phyloP scores from a whole-genome alignment of 805 yeast genomes.

The Ogataea methanolica region DNA sequence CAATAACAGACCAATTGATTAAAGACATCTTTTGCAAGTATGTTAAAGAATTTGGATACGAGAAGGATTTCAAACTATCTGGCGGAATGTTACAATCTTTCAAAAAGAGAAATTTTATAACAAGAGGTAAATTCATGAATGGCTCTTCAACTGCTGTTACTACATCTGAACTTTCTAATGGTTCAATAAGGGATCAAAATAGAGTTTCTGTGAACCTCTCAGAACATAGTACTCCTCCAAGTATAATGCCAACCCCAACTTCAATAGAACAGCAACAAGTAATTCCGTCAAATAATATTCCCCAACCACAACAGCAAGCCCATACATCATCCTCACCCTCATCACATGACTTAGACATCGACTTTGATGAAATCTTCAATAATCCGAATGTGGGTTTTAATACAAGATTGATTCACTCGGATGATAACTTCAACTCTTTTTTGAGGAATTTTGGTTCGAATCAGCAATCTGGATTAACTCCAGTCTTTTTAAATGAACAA shows the following conservation, averaged over 20 bases:
- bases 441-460: slow-evolving; percentile 3
- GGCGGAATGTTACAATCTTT: slow-evolving; percentile 33
- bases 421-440: slow-evolving; percentile 24
- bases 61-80: slow-evolving; percentile 22
- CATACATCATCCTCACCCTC: not conserved
- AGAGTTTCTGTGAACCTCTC: not conserved
- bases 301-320: not conserved
- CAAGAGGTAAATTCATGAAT: slow-evolving; percentile 9
- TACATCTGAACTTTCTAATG: not conserved
- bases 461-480: not conserved
- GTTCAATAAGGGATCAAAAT: too few relatives aligned
- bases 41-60: slow-evolving; percentile 19
- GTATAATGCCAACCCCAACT: not conserved
- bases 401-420: slow-evolving; percentile 33
- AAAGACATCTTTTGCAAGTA: slow-evolving; percentile 13
- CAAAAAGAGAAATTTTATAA: slow-evolving; percentile 26
- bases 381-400: slow-evolving; percentile 30
- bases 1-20: slow-evolving; percentile 26
- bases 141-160: not conserved
- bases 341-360: slow-evolving; percentile 15
- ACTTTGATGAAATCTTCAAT: slow-evolving; percentile 27
- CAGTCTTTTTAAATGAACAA: not conserved
- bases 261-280: not conserved
- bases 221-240: not conserved
- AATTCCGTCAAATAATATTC: too few relatives aligned